Evolutionary conservation across 768 basidiomycete genomes (phyloP).

Genomic region (Crassisporium funariophilum): DNA sequence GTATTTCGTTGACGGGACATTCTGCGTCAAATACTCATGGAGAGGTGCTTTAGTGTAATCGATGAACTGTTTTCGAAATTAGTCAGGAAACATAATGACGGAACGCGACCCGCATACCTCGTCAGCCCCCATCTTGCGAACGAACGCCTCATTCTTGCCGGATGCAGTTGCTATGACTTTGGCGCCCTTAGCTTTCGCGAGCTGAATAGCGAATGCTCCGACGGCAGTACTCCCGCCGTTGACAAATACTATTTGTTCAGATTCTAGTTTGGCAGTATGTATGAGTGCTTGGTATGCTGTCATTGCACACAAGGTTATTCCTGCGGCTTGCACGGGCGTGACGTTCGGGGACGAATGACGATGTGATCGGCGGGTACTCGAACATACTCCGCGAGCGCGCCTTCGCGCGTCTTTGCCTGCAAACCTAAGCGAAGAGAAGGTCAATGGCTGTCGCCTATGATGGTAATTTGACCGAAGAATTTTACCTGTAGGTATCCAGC

Average conservation of each 20-base stretch:
- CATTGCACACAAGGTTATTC: constrained; percentile 55
- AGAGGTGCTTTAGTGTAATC: constrained; percentile 62
- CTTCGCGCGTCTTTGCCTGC: constrained; percentile 44
- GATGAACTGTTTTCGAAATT: constrained; percentile 43
- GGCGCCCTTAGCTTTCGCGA: constrained; percentile 67
- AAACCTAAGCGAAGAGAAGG: constrained; percentile 16
- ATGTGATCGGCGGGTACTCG: constrained; percentile 44
- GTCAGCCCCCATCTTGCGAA: constrained; percentile 65
- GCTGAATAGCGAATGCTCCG: constrained; percentile 70
- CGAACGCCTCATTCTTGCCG: constrained; percentile 57
- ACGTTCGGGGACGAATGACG: constrained; percentile 50
- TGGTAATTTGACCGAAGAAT: neutral
- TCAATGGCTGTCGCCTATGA: neutral
- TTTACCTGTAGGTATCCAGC: constrained; percentile 39
- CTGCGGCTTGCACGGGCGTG: constrained; percentile 59
- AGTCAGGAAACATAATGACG: neutral
- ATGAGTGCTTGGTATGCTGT: constrained; percentile 64
- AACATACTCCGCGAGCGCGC: constrained; percentile 61
- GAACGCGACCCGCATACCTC: too few relatives aligned
- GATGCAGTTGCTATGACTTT: constrained; percentile 63
- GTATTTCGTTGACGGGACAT: constrained; percentile 53
- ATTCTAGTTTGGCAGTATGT: constrained; percentile 48
- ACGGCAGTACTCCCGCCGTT: constrained; percentile 73
- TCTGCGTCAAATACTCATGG: constrained; percentile 42
- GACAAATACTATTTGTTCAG: constrained; percentile 62